These are phyloP conservation scores for Picea abies DNA, from an alignment of 83 land plant genomes.

Conservation along the genomic window DNA sequence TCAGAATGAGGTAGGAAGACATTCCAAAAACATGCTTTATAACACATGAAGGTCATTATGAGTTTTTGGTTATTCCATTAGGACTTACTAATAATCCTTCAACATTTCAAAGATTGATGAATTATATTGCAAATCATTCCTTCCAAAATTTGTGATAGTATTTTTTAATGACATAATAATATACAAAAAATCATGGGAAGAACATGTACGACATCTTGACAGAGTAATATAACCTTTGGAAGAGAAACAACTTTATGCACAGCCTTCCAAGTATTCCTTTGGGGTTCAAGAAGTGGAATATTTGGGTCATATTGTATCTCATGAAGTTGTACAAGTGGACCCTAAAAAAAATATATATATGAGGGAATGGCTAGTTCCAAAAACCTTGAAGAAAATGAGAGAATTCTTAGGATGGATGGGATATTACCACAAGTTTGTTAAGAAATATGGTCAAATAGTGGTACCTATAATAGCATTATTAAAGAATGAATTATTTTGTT, in stretches of 20 bases:
- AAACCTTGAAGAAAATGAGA: background rate
- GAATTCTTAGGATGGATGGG: background rate
- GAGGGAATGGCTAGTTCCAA: no score
- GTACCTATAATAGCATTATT: background rate
- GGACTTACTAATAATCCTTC: background rate
- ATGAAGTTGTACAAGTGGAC: no score
- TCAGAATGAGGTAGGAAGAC: background rate
- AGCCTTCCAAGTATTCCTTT: background rate
- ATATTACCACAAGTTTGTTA: background rate
- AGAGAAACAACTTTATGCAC: background rate
- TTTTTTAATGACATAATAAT: background rate
- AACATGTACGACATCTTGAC: background rate
- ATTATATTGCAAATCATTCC: background rate
- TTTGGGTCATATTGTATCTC: background rate
- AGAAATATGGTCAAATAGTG: background rate
- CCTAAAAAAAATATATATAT: no score
- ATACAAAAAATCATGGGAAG: background rate
- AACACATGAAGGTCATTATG: background rate
- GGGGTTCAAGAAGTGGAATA: background rate
- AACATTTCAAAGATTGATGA: background rate
- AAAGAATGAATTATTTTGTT: background rate
- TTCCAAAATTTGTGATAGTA: background rate
- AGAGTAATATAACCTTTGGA: background rate
- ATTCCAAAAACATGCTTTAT: background rate
- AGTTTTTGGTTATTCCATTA: background rate